Conservation (phyloP, 2,329 filamentous ascomycete species). For the Keithomyces neogunnii region DNA sequence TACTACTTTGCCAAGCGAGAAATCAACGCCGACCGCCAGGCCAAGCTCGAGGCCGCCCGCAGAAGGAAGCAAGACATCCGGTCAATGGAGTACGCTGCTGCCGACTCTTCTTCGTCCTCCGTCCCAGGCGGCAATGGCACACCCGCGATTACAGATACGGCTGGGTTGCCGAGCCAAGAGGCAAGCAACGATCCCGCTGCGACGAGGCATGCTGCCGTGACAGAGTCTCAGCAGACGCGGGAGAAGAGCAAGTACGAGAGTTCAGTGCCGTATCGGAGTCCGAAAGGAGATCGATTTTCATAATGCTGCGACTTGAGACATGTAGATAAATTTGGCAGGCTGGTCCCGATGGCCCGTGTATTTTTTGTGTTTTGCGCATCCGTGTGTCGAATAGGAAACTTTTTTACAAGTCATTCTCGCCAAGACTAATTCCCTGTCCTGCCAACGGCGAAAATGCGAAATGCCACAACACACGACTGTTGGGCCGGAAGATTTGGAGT, state of each 20-base stretch:
- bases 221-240: constrained; percentile 53
- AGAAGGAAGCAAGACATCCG: constrained; percentile 53
- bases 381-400: no score
- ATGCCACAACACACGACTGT: no score
- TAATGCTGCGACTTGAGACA: constrained; percentile 16
- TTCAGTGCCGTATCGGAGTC: constrained; percentile 62
- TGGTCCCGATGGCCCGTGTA: no score
- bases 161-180: constrained; percentile 61
- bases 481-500: no score
- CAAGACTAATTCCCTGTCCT: no score
- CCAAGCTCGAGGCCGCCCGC: constrained; percentile 58
- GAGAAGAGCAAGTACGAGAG: constrained; percentile 93
- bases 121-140: constrained; percentile 32
- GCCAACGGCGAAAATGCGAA: no score
- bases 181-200: constrained; percentile 74
- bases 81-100: constrained; percentile 41
- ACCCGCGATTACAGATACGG: constrained; percentile 49
- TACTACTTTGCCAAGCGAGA: constrained; percentile 94
- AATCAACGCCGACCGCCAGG: constrained; percentile 82
- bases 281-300: constrained; percentile 81
- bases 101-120: constrained; percentile 25
- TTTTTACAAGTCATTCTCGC: no score
- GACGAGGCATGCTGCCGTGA: constrained; percentile 69
- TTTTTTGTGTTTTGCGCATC: no score
- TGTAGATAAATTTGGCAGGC: not conserved